Conservation (phyloP, 1,284 basidiomycete species). For the Marasmius fiardii region DNA sequence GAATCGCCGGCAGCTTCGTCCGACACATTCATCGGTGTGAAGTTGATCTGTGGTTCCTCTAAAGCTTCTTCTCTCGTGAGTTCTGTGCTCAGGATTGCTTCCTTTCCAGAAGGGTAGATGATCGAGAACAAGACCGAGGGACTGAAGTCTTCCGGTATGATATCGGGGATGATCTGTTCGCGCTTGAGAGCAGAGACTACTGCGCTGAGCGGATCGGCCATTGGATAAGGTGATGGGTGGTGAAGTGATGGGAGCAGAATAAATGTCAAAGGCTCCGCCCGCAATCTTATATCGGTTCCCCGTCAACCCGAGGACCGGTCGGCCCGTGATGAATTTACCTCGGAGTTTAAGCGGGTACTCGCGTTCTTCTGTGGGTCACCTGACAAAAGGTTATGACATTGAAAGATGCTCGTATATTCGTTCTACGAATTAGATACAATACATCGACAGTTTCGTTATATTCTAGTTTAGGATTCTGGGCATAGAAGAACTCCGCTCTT, state of each 20-base stretch:
- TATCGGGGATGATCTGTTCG: conserved; percentile 52
- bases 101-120: conserved; percentile 45
- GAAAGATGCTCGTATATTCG: not conserved
- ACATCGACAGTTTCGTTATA: not conserved
- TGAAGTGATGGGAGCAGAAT: too few species aligned
- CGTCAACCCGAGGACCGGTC: too few species aligned
- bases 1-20: conserved; percentile 25
- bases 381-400: too few species aligned
- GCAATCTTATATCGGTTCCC: too few species aligned
- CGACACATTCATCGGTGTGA: conserved; percentile 41
- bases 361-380: too few species aligned
- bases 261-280: too few species aligned
- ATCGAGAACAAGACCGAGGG: conserved; percentile 54
- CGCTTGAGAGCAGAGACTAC: conserved; percentile 36
- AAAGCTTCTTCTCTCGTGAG: conserved; percentile 43
- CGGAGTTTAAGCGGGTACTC: too few species aligned
- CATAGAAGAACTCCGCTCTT: not conserved
- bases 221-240: not conserved
- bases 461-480: too few species aligned
- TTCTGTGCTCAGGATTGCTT: conserved; percentile 48
- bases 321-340: too few species aligned
- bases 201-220: conserved; percentile 35
- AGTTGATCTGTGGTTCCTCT: conserved; percentile 49
- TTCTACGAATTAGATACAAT: conserved; percentile 2
- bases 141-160: conserved; percentile 44